Evolutionary conservation across 768 basidiomycete species (phyloP).

Genomic region (Pseudohyphozyma bogoriensis): DNA sequence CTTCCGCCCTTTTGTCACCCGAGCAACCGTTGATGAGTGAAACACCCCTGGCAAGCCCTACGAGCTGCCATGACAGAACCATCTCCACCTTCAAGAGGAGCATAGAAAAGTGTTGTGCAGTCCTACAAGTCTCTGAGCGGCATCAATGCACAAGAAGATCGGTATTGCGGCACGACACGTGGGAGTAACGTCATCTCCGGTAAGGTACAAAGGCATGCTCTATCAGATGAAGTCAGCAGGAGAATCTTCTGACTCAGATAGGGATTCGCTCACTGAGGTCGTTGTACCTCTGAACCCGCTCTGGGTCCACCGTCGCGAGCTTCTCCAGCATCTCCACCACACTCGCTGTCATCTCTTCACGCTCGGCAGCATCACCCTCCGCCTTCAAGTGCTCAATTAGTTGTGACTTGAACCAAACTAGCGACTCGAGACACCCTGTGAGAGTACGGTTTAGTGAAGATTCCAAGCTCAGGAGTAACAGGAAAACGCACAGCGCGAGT

Average conservation of each 20-base stretch:
- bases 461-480: neutral
- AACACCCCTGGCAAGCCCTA: too few relatives aligned
- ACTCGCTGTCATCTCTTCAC: constrained; percentile 49
- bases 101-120: too few relatives aligned
- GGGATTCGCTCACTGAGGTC: constrained; percentile 11
- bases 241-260: neutral
- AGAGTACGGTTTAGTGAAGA: neutral
- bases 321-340: constrained; percentile 43
- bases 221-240: too few relatives aligned
- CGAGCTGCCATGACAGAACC: too few relatives aligned
- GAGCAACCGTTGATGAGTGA: too few relatives aligned
- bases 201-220: too few relatives aligned
- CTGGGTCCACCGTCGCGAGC: constrained; percentile 50
- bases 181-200: too few relatives aligned
- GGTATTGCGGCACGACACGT: too few relatives aligned
- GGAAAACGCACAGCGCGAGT: constrained; percentile 67
- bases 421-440: constrained; percentile 87
- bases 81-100: too few relatives aligned
- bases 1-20: too few relatives aligned
- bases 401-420: constrained; percentile 72
- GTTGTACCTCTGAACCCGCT: constrained; percentile 55
- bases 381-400: constrained; percentile 45
- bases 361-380: constrained; percentile 35
- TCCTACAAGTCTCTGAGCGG: too few relatives aligned
- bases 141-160: too few relatives aligned